These are phyloP conservation scores for Boletus sensibilis DNA, from an alignment of 768 basidiomycete species.

Conservation along the genomic window DNA sequence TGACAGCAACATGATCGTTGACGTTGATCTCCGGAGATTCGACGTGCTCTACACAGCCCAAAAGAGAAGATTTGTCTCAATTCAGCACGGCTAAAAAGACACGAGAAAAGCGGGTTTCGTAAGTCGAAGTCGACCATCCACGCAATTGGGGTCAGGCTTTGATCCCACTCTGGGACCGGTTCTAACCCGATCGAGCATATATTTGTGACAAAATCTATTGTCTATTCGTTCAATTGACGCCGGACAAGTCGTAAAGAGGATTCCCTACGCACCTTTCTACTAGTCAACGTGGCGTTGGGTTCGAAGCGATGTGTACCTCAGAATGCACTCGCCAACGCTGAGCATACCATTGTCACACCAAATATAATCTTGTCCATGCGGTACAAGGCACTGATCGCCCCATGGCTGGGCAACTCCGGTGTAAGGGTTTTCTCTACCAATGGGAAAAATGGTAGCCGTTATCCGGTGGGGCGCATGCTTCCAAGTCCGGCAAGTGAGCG, in stretches of 20 bases:
- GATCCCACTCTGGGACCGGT: slow-evolving; percentile 13
- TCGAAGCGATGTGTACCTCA: background rate
- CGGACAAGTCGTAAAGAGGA: background rate
- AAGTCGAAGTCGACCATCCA: slow-evolving; percentile 33
- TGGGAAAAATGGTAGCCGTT: slow-evolving; percentile 19
- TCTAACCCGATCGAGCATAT: slow-evolving; percentile 18
- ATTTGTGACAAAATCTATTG: slow-evolving; percentile 1
- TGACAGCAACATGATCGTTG: slow-evolving; percentile 22
- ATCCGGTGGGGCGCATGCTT: slow-evolving; percentile 22
- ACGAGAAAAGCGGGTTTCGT: slow-evolving; percentile 37
- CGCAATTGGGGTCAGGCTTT: slow-evolving; percentile 26
- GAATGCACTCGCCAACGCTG: background rate
- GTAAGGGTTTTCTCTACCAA: slow-evolving; percentile 1
- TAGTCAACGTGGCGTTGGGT: background rate
- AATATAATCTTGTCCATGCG: background rate
- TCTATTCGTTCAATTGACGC: background rate
- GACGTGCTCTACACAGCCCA: slow-evolving; percentile 25
- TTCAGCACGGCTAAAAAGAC: slow-evolving; percentile 28
- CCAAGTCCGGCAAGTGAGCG: slow-evolving; percentile 18
- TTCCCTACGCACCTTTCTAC: background rate
- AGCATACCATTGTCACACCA: background rate
- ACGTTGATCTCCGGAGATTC: slow-evolving; percentile 33
- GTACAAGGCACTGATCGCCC: background rate
- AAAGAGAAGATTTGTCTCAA: slow-evolving; percentile 17
- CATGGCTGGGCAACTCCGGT: background rate